Conservation (phyloP, 192 early-diverging fungal species). For the Rhizoclosmatium globosum region DNA sequence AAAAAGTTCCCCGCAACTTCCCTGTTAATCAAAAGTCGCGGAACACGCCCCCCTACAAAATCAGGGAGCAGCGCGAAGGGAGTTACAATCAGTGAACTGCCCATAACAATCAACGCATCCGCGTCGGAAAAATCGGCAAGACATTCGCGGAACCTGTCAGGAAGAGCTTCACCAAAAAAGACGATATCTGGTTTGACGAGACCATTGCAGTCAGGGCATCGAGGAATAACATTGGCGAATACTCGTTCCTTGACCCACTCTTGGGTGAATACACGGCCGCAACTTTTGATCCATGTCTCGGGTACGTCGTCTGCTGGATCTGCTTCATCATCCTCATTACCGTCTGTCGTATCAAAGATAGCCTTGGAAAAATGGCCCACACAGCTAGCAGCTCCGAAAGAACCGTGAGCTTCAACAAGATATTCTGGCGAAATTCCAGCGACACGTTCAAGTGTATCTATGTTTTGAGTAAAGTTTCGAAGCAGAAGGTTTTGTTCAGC, state of each 20-base stretch:
- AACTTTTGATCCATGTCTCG: neutral
- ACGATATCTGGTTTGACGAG: conserved; percentile 94
- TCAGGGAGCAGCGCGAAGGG: conserved; percentile 87
- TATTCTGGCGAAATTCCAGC: conserved; percentile 72
- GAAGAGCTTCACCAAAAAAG: conserved; percentile 93
- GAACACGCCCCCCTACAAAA: conserved; percentile 64
- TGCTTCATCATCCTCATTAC: too few relatives aligned
- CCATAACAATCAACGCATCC: conserved; percentile 92
- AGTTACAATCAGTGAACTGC: conserved; percentile 87
- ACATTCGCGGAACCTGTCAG: conserved; percentile 50
- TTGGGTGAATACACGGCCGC: conserved; percentile 19
- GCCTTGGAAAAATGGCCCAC: conserved; percentile 54
- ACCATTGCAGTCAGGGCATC: conserved; percentile 70
- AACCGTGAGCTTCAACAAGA: conserved; percentile 93
- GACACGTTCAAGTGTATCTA: conserved; percentile 89
- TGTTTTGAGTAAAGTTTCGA: conserved; percentile 94
- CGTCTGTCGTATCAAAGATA: neutral
- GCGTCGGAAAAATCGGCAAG: conserved; percentile 46
- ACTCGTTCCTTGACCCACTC: conserved; percentile 28
- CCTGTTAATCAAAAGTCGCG: conserved; percentile 90
- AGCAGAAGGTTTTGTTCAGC: conserved; percentile 74
- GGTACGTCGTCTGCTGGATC: too few relatives aligned
- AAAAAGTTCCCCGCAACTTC: conserved; percentile 71
- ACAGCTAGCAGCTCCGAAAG: conserved; percentile 86
- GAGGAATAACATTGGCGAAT: conserved; percentile 63